phyloP scores from a whole-genome alignment of 768 basidiomycete genomes.

The Suillus paluster region DNA sequence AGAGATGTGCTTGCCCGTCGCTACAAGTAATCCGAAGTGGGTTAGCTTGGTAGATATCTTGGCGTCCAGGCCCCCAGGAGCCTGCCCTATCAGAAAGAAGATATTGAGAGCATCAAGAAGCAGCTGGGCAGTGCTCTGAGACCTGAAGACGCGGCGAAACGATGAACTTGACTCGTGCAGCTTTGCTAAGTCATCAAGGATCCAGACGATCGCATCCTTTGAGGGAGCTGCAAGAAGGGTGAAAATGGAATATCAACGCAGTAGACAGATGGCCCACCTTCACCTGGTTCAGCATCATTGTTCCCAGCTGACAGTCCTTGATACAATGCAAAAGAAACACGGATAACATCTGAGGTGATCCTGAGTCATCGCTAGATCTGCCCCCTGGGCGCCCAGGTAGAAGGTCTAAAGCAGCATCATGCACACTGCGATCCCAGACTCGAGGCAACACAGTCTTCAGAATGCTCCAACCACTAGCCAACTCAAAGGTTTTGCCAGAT shows the following conservation, averaged over 20 bases:
- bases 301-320: neutral
- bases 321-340: slow-evolving; percentile 6
- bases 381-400: slow-evolving; percentile 51
- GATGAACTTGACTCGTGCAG: slow-evolving; percentile 66
- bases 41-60: slow-evolving; percentile 66
- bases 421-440: slow-evolving; percentile 71
- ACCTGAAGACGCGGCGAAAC: slow-evolving; percentile 76
- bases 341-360: slow-evolving; percentile 2
- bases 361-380: neutral
- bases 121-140: slow-evolving; percentile 66
- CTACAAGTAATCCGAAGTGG: slow-evolving; percentile 70
- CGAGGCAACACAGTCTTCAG: slow-evolving; percentile 69
- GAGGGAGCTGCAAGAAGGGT: slow-evolving; percentile 24
- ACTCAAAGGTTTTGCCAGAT: slow-evolving; percentile 83
- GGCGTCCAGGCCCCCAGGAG: slow-evolving; percentile 7
- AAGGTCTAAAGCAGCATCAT: slow-evolving; percentile 69
- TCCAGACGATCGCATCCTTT: slow-evolving; percentile 19
- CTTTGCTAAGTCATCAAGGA: slow-evolving; percentile 72
- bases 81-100: slow-evolving; percentile 36
- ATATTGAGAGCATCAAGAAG: slow-evolving; percentile 68
- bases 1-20: slow-evolving; percentile 63
- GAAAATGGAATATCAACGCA: neutral
- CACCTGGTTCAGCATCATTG: neutral
- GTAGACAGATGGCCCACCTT: neutral
- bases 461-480: slow-evolving; percentile 82